phyloP scores from a whole-genome alignment of 2,329 filamentous ascomycete species.

The Ceratocystis eucalypticola region DNA sequence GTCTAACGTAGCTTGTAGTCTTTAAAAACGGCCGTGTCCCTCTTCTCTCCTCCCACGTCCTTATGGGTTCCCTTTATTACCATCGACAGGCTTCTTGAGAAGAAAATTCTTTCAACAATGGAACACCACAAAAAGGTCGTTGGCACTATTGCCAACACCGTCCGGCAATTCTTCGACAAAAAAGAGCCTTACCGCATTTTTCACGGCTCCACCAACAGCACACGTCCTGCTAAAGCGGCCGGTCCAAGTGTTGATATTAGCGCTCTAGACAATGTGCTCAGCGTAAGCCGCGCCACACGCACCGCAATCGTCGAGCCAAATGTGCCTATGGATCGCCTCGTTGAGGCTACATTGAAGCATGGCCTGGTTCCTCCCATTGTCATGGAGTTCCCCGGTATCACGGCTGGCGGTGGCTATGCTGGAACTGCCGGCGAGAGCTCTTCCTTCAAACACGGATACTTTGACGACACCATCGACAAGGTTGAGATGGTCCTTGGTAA shows the following conservation, averaged over 20 bases:
- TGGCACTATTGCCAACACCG: constrained; percentile 33
- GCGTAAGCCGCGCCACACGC: constrained; percentile 40
- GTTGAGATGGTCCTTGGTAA: constrained; percentile 59
- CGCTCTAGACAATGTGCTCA: constrained; percentile 47
- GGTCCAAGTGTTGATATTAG: constrained; percentile 49
- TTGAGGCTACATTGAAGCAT: constrained; percentile 50
- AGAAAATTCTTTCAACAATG: constrained; percentile 26
- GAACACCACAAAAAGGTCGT: constrained; percentile 39
- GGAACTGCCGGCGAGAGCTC: constrained; percentile 59
- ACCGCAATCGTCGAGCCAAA: constrained; percentile 62
- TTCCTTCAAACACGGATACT: constrained; percentile 58
- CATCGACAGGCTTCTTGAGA: neutral
- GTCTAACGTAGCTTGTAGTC: neutral
- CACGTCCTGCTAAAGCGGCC: constrained; percentile 37
- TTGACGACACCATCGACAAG: constrained; percentile 48
- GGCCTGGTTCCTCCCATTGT: constrained; percentile 57
- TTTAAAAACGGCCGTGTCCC: neutral
- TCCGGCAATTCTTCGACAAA: constrained; percentile 36
- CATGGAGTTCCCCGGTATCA: constrained; percentile 67
- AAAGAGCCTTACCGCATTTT: constrained; percentile 55
- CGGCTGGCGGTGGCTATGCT: constrained; percentile 56
- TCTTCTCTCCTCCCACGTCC: neutral
- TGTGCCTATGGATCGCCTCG: constrained; percentile 59
- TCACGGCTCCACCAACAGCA: constrained; percentile 67
- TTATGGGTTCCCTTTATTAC: neutral